phyloP scores from a whole-genome alignment of 2,329 filamentous ascomycete species.

The Hypocrella siamensis region DNA sequence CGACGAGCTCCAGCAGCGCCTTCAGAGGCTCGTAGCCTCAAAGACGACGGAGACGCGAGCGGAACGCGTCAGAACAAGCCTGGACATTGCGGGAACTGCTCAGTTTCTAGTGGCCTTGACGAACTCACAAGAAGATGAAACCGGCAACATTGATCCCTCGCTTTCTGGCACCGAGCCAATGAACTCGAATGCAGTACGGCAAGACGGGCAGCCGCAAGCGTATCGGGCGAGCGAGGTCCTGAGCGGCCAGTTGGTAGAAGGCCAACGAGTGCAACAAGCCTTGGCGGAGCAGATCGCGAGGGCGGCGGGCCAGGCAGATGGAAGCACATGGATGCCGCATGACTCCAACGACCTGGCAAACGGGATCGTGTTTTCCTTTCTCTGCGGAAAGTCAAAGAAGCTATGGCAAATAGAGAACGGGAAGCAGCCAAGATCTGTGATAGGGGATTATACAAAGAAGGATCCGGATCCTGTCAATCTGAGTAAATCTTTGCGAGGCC shows the following conservation, averaged over 20 bases:
- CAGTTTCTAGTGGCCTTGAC: constrained; percentile 24
- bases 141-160: constrained; percentile 18
- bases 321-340: constrained; percentile 30
- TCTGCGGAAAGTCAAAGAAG: constrained; percentile 35
- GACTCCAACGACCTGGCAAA: constrained; percentile 26
- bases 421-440: constrained; percentile 19
- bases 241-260: constrained; percentile 30
- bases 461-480: constrained; percentile 28
- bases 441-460: constrained; percentile 33
- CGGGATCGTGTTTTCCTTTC: constrained; percentile 38
- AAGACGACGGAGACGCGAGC: constrained; percentile 32
- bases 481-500: constrained; percentile 17
- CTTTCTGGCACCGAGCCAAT: constrained; percentile 13
- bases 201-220: constrained; percentile 16
- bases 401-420: constrained; percentile 34
- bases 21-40: constrained; percentile 23
- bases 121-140: constrained; percentile 19
- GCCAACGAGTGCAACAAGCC: constrained; percentile 30
- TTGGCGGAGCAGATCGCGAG: constrained; percentile 32
- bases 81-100: constrained; percentile 29
- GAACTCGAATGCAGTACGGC: constrained; percentile 3
- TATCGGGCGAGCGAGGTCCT: constrained; percentile 30
- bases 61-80: constrained; percentile 29
- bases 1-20: constrained; percentile 30
- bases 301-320: constrained; percentile 27